Percentiles rank a stretch among this genome's conserved stretches.
Evolutionary conservation across 371 early-diverging fungal species (phyloP).

Genomic region (Blyttiomyces sp.): DNA sequence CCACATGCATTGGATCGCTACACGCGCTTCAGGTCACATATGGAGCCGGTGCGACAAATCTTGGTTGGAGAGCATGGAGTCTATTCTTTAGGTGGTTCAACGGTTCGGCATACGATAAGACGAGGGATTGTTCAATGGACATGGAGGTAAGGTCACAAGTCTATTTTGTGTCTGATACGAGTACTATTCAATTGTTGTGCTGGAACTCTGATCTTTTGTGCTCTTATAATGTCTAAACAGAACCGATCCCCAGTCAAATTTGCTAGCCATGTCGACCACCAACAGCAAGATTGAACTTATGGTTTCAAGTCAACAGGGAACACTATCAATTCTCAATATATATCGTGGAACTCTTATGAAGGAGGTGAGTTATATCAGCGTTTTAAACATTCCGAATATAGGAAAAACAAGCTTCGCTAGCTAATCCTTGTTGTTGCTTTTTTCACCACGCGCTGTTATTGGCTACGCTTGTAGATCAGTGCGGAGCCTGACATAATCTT

Average conservation of each 20-base stretch:
- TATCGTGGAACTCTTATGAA: conserved; percentile 62
- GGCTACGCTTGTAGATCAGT: too few relatives aligned
- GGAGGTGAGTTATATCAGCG: conserved; percentile 37
- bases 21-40: conserved; percentile 65
- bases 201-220: not conserved
- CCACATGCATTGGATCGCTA: not conserved
- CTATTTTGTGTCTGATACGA: not conserved
- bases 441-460: too few relatives aligned
- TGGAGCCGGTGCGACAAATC: conserved; percentile 64
- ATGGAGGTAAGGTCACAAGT: conserved; percentile 44
- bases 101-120: conserved; percentile 63
- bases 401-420: conserved; percentile 44
- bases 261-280: conserved; percentile 64
- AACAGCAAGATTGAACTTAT: conserved; percentile 64
- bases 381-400: conserved; percentile 25
- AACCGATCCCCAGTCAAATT: conserved; percentile 60
- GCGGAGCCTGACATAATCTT: conserved; percentile 69
- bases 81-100: conserved; percentile 62
- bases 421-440: too few relatives aligned
- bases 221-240: conserved; percentile 25
- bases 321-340: conserved; percentile 62
- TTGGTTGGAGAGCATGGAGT: conserved; percentile 64
- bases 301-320: conserved; percentile 62
- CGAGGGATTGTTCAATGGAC: conserved; percentile 71
- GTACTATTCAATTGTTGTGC: not conserved